Percentiles rank a stretch among this genome's conserved stretches.
These are phyloP conservation scores for Eucalyptus coolabah DNA, from an alignment of 345 rosid genomes.

Conservation along the genomic window DNA sequence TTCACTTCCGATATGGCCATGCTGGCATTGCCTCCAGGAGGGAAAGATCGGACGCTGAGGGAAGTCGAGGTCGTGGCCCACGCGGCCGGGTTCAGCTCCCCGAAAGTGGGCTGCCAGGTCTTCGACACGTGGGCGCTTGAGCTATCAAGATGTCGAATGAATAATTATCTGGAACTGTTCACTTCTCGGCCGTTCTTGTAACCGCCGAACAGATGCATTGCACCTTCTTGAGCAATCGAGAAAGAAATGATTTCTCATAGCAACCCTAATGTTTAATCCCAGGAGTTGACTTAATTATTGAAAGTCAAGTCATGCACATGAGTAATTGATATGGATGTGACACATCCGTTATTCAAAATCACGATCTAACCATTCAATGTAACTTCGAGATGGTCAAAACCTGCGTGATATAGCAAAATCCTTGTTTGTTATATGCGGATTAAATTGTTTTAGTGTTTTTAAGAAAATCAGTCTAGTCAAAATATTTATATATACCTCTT, in stretches of 20 bases:
- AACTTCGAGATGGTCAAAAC: too few relatives aligned
- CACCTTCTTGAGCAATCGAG: too few relatives aligned
- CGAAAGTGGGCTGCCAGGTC: neutral
- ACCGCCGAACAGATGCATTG: too few relatives aligned
- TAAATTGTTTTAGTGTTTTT: too few relatives aligned
- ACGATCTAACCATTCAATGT: too few relatives aligned
- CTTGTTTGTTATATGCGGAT: too few relatives aligned
- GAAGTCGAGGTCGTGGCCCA: constrained; percentile 24
- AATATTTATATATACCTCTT: neutral
- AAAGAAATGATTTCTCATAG: neutral
- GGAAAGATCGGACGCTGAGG: constrained; percentile 24
- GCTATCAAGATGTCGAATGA: neutral
- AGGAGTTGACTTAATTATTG: too few relatives aligned
- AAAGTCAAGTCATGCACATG: too few relatives aligned
- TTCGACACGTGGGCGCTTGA: neutral
- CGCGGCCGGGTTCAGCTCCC: constrained; percentile 11
- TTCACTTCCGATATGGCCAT: constrained; percentile 23
- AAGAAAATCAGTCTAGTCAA: neutral
- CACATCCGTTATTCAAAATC: neutral
- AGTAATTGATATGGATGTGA: too few relatives aligned
- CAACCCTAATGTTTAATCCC: neutral
- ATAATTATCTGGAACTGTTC: too few relatives aligned
- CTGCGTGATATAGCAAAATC: too few relatives aligned
- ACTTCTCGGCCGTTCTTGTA: too few relatives aligned
- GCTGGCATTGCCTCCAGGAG: constrained; percentile 20